Conservation (phyloP, 2,329 filamentous ascomycete genomes). For the Calonectria pauciramosa region DNA sequence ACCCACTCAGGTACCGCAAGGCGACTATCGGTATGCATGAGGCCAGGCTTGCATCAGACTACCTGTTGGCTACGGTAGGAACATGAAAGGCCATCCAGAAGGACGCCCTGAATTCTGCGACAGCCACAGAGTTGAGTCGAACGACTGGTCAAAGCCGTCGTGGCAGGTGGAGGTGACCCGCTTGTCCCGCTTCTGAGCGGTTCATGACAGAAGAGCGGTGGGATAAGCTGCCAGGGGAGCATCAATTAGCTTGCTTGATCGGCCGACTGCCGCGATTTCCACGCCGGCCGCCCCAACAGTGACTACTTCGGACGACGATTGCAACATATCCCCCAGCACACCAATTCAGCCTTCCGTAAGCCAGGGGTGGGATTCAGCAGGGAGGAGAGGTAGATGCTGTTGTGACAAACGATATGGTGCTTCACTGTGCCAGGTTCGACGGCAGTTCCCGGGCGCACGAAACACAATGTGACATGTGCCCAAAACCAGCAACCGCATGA, state of each 20-base stretch:
- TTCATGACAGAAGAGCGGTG: conserved; percentile 16
- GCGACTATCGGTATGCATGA: neutral
- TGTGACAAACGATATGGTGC: neutral
- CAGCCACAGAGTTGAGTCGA: conserved; percentile 18
- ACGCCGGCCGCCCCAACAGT: neutral
- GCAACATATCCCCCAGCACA: neutral
- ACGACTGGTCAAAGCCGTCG: conserved; percentile 25
- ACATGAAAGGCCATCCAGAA: conserved; percentile 1
- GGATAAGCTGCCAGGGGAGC: conserved; percentile 11
- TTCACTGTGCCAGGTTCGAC: neutral
- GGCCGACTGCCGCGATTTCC: conserved; percentile 1
- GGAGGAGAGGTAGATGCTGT: neutral
- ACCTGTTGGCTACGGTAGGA: conserved; percentile 3
- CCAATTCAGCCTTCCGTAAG: neutral
- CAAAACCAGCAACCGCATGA: neutral
- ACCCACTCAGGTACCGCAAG: neutral
- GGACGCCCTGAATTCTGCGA: conserved; percentile 19
- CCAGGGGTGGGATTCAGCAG: neutral
- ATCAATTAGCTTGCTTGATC: neutral
- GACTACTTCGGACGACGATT: neutral
- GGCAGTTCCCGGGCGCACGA: conserved; percentile 11
- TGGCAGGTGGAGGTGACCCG: conserved; percentile 27
- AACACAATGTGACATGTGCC: conserved; percentile 8
- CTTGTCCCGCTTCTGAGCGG: conserved; percentile 8
- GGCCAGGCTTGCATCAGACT: neutral